A percentile compares a stretch with the other conserved stretches of the same genome.
Conservation (phyloP, 208 protist species). For the Crithidia sp. region DNA sequence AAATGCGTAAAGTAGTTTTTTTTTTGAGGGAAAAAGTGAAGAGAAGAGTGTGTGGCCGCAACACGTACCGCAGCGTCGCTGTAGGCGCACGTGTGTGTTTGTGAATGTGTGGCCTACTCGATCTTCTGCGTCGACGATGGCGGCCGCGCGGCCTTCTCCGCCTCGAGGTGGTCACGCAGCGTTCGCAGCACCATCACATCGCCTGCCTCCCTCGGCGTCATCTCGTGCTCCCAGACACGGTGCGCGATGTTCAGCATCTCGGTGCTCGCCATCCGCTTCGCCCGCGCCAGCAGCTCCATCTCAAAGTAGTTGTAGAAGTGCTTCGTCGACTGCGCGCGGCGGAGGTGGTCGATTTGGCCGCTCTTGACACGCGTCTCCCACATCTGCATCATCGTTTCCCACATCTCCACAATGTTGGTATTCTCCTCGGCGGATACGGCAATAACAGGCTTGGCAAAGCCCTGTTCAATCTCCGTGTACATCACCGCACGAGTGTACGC, state of each 20-base stretch:
- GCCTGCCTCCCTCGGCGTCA: slow-evolving; percentile 49
- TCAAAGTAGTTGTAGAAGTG: slow-evolving; percentile 67
- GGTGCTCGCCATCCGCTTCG: slow-evolving; percentile 36
- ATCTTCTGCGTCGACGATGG: neutral
- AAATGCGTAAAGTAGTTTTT: neutral
- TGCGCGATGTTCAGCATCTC: slow-evolving; percentile 40
- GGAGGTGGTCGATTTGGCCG: slow-evolving; percentile 41
- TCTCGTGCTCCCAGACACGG: slow-evolving; percentile 39
- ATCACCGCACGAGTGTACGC: slow-evolving; percentile 61
- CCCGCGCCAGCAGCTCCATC: slow-evolving; percentile 47
- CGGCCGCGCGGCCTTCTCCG: neutral
- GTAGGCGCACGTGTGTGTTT: neutral
- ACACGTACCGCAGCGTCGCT: neutral
- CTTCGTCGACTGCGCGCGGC: slow-evolving; percentile 41
- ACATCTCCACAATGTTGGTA: slow-evolving; percentile 41
- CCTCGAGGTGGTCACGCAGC: slow-evolving; percentile 27
- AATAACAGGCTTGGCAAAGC: slow-evolving; percentile 56
- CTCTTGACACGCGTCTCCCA: slow-evolving; percentile 36
- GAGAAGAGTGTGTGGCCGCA: too few species aligned
- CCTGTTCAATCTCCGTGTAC: slow-evolving; percentile 51
- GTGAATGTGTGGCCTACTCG: neutral
- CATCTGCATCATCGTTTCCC: slow-evolving; percentile 47
- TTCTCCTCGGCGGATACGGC: slow-evolving; percentile 46
- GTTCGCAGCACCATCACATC: slow-evolving; percentile 39
- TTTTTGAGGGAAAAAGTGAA: neutral